Conservation (phyloP, 2,329 filamentous ascomycete genomes). For the Cladosporium sp. region DNA sequence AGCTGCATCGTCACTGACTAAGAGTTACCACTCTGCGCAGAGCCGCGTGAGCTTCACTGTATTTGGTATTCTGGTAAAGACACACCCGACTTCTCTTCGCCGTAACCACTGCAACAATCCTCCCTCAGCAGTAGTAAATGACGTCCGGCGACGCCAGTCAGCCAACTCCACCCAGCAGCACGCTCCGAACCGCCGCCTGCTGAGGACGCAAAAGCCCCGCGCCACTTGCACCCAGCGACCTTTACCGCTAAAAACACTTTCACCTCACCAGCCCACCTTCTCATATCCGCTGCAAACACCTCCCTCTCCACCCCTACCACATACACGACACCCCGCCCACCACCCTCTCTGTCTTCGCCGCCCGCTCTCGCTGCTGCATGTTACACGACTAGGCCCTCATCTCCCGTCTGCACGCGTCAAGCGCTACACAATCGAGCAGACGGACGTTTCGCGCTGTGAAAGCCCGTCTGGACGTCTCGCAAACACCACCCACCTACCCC, state of each 20-base stretch:
- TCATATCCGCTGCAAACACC: background rate
- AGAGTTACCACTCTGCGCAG: background rate
- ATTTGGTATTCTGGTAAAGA: too few species aligned
- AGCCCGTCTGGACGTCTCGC: conserved; percentile 4
- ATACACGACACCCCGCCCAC: conserved; percentile 2
- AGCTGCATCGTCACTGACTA: too few species aligned
- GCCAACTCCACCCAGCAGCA: background rate
- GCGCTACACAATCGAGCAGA: conserved; percentile 17
- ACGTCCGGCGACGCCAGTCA: background rate
- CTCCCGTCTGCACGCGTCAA: conserved; percentile 30
- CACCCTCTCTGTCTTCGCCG: conserved; percentile 7
- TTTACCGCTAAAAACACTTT: conserved; percentile 3
- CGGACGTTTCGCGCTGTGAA: conserved; percentile 21
- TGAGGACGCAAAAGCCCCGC: background rate
- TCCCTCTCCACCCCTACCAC: conserved; percentile 10
- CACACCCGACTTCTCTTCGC: too few species aligned
- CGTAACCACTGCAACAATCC: too few species aligned
- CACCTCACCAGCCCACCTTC: background rate
- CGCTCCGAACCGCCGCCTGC: background rate
- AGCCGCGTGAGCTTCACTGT: background rate
- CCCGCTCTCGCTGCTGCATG: conserved; percentile 23
- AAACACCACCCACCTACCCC: background rate
- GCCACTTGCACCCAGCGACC: background rate
- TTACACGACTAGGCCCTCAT: conserved; percentile 19
- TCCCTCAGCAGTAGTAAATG: background rate